These are phyloP conservation scores for Boletus rubescentipes DNA, from an alignment of 768 basidiomycete genomes.

Conservation along the genomic window DNA sequence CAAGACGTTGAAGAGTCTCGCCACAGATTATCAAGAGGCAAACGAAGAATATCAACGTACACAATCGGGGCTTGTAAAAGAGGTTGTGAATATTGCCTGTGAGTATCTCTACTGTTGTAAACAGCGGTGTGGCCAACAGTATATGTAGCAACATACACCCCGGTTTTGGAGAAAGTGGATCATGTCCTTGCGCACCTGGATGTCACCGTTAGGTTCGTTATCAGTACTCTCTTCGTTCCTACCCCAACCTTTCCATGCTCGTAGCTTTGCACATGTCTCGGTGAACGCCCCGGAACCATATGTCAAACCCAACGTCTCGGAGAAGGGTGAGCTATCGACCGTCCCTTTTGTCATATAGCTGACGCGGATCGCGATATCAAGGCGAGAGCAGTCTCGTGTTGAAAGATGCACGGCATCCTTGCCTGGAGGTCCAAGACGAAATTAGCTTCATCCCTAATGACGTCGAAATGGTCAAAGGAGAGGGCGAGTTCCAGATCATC, in stretches of 20 bases:
- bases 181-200: slow-evolving; percentile 86
- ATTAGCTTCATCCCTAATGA: slow-evolving; percentile 95
- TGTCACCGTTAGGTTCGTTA: slow-evolving; percentile 78
- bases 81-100: slow-evolving; percentile 93
- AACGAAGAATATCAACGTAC: slow-evolving; percentile 69
- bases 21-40: slow-evolving; percentile 69
- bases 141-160: slow-evolving; percentile 81
- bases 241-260: neutral
- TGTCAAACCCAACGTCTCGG: slow-evolving; percentile 76
- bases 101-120: slow-evolving; percentile 24
- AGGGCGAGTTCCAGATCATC: slow-evolving; percentile 94
- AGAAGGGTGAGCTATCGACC: slow-evolving; percentile 56
- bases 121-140: neutral
- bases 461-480: slow-evolving; percentile 90
- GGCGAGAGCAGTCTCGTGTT: slow-evolving; percentile 81
- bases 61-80: slow-evolving; percentile 83
- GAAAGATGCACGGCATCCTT: slow-evolving; percentile 90
- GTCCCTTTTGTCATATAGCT: neutral
- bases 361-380: slow-evolving; percentile 26
- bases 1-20: slow-evolving; percentile 61
- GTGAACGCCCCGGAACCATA: slow-evolving; percentile 85
- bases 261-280: slow-evolving; percentile 89
- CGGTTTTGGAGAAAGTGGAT: slow-evolving; percentile 83
- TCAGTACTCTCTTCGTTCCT: neutral
- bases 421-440: slow-evolving; percentile 94